Percentiles rank a stretch among this genome's conserved stretches.
These are phyloP conservation scores for Paxillus ammoniavirescens DNA, from an alignment of 768 basidiomycete species.

Conservation along the genomic window DNA sequence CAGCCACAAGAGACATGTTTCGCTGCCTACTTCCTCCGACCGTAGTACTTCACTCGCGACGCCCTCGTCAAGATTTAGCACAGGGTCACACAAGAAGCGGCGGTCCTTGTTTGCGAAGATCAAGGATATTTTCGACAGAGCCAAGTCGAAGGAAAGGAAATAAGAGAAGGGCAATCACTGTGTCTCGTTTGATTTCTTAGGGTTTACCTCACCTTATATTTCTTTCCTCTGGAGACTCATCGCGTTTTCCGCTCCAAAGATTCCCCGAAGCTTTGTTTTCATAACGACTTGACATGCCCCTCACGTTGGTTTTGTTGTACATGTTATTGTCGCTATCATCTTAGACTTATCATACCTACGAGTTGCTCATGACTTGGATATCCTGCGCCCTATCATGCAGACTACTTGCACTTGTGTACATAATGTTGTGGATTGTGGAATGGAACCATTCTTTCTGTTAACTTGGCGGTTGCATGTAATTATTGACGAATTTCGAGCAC, in stretches of 20 bases:
- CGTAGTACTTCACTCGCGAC: constrained; percentile 17
- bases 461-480: not conserved
- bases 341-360: constrained; percentile 19
- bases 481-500: constrained; percentile 39
- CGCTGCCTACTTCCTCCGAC: not conserved
- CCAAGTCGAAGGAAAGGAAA: constrained; percentile 40
- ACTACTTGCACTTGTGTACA: constrained; percentile 13
- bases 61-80: constrained; percentile 36
- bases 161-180: constrained; percentile 31
- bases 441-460: not conserved
- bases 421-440: not conserved
- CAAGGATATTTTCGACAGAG: constrained; percentile 52
- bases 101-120: constrained; percentile 52
- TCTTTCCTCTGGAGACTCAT: not conserved
- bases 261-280: not conserved
- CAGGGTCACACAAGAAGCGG: constrained; percentile 46
- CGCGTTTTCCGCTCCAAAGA: not conserved
- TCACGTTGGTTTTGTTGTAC: constrained; percentile 13
- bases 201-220: not conserved
- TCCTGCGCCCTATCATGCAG: constrained; percentile 11
- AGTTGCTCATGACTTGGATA: constrained; percentile 8
- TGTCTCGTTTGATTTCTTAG: not conserved
- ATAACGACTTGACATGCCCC: constrained; percentile 19
- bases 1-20: not conserved
- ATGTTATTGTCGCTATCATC: constrained; percentile 8